These are phyloP conservation scores for Cyberlindnera suaveolens DNA, from an alignment of 805 yeast genomes.

Conservation along the genomic window DNA sequence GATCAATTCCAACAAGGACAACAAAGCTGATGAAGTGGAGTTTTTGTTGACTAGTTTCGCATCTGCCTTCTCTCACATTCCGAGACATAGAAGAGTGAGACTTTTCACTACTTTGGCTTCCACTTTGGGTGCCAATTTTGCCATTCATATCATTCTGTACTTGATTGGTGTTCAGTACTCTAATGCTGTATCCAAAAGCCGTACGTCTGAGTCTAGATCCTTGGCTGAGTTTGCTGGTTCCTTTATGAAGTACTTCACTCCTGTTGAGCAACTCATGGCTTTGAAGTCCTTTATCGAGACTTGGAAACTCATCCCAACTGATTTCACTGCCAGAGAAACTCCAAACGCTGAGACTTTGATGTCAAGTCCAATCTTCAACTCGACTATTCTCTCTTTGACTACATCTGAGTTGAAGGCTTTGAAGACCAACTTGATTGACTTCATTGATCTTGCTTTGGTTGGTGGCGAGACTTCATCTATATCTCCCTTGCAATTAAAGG, in stretches of 20 bases:
- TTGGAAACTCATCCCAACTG: conserved; percentile 41
- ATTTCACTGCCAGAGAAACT: conserved; percentile 11
- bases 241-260: conserved; percentile 61
- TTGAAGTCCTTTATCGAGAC: conserved; percentile 43
- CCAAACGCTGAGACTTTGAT: conserved; percentile 29
- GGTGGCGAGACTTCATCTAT: conserved; percentile 32
- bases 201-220: conserved; percentile 58
- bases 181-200: conserved; percentile 45
- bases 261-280: conserved; percentile 60
- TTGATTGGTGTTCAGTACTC: conserved; percentile 78
- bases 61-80: conserved; percentile 93
- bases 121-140: conserved; percentile 61
- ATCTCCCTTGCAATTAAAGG: conserved; percentile 47
- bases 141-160: conserved; percentile 69
- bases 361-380: conserved; percentile 57
- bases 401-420: conserved; percentile 41
- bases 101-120: conserved; percentile 71
- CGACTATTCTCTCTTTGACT: conserved; percentile 46
- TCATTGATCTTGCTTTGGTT: conserved; percentile 38
- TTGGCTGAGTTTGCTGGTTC: conserved; percentile 67
- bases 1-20: conserved; percentile 39
- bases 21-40: conserved; percentile 62
- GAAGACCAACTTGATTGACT: conserved; percentile 48
- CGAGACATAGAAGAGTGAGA: conserved; percentile 90
- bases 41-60: conserved; percentile 82